A percentile compares a stretch with the other conserved stretches of the same genome.
phyloP scores from a whole-genome alignment of 306 rosid species.

The Vachellia collinsii region DNA sequence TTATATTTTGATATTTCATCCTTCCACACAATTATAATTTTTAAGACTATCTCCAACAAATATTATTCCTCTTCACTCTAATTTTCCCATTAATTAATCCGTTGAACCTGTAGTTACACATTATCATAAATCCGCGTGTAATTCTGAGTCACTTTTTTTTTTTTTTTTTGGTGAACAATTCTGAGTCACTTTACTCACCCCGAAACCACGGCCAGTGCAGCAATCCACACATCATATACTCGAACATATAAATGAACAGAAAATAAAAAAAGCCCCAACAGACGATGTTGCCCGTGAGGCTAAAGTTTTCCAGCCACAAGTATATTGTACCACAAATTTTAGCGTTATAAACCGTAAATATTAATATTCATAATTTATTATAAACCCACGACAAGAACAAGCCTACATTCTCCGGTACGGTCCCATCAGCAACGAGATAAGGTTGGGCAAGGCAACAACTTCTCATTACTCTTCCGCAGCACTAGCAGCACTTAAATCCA shows the following conservation, averaged over 20 bases:
- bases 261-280: conserved; percentile 8
- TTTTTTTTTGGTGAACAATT: too few relatives aligned
- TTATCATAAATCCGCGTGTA: neutral
- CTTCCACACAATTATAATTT: too few relatives aligned
- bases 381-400: conserved; percentile 27
- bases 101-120: neutral
- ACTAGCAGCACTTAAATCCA: conserved; percentile 96
- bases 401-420: conserved; percentile 31
- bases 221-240: neutral
- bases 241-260: neutral
- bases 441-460: conserved; percentile 19
- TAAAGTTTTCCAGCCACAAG: conserved; percentile 29
- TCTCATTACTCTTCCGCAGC: conserved; percentile 86
- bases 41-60: too few relatives aligned
- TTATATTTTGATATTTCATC: too few relatives aligned
- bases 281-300: neutral
- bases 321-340: conserved; percentile 26
- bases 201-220: neutral
- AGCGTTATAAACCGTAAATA: neutral
- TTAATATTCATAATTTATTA: conserved; percentile 38
- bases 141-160: too few relatives aligned
- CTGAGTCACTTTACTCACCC: neutral
- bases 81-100: too few relatives aligned
- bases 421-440: conserved; percentile 32
- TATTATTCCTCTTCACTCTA: too few relatives aligned